Evolutionary conservation across 2,329 filamentous ascomycete genomes (phyloP), one percentile per base, ranked within the genome.

Genomic region (Fusarium sp.): DNA sequence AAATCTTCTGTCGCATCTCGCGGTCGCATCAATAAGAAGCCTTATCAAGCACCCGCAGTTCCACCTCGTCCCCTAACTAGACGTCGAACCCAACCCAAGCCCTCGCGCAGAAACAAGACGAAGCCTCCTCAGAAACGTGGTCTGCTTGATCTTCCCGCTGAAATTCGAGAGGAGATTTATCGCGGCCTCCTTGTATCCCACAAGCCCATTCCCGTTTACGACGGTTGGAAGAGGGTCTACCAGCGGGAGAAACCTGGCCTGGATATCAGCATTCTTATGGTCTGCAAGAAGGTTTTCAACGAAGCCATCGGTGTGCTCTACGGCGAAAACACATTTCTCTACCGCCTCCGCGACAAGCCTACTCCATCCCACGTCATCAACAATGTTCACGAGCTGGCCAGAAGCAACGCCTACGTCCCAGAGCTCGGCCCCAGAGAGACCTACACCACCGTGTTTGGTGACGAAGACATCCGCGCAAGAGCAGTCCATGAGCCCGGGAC

Each of bases 321-420:
- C 60, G 81, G 83, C 4, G 77, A 81, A 29, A 87, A 87, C 52
- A 78, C 54, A 0, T 87, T 87, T 62, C 67, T 78, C 3, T 87
- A 87, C 64, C 75, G 79, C 10, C 74, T 86, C 14, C 80, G 84
- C 2, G 83, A 86, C 62, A 59, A 59, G 16, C 68, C 61, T 16
- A 62, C 47, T 20, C 52, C 11, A 12, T 44, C 51, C 10, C 74
- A 71, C 3, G n/a, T 57, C 34, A 60, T 67, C 44, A n/a, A 67
- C 40, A 51, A 62, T 4, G 42, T 77, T 11, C 32, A 60, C 7
- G 51, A 58, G 14, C 53, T 76, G 12, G 47, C 41, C 9, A 53
- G 73, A 8, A 70, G 76, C 29, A 58, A 65, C 13, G 49, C 59
- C n/a, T 69, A 65, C 46, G 42, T 51, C 30, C 63, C 64, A 2